Base-by-base conservation (phyloP, 192 early-diverging fungal genomes). In the Coemansia sp. region DNA sequence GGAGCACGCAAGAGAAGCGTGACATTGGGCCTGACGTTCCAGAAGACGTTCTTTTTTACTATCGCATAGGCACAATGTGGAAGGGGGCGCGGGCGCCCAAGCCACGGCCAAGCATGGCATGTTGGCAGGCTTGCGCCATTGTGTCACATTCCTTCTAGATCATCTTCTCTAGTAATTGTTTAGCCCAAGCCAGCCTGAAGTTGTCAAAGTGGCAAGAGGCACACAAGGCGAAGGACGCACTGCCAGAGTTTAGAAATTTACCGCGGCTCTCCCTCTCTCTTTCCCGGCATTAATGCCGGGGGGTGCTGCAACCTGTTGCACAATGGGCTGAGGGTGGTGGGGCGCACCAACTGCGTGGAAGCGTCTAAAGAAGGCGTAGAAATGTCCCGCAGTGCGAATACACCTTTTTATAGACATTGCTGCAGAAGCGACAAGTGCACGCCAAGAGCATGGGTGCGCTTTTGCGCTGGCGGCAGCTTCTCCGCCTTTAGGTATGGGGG, bases 1-100 rank as follows among this genome's bases (percentile, higher is more conserved):
- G 13, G 41, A n/a, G 41, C 41, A 42, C 41, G 13, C 41, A 47
- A 47, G 21, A 21, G 20, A 47, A 23, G 18, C 14, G 45, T 23
- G 45, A 13, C 48, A 52, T 12, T 28, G 28, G 25, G 48, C 48
- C 25, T 52, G 48, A 52, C 48, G 11, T 52, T 52, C 48, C 23
- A 52, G 48, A 52, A 52, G 48, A 52, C 25, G 48, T 52, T 52
- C 48, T 52, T 52, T 52, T 52, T 52, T 52, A 23, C 23, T 25
- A 28, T 23, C 23, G 2, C 25, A 3, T 26, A 3, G 0, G 25
- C 25, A 52, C 48, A 52, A 52, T 52, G 25, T 52, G 12, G 48
- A 23, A 26, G 48, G 48, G 25, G 48, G 48, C 25, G 48, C 26
- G 26, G 48, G 25, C 48, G 11, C 12, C 48, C 48, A 26, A 52